Conservation (phyloP, 352 stramenopile genomes). For the Phytopythium sindhum region DNA sequence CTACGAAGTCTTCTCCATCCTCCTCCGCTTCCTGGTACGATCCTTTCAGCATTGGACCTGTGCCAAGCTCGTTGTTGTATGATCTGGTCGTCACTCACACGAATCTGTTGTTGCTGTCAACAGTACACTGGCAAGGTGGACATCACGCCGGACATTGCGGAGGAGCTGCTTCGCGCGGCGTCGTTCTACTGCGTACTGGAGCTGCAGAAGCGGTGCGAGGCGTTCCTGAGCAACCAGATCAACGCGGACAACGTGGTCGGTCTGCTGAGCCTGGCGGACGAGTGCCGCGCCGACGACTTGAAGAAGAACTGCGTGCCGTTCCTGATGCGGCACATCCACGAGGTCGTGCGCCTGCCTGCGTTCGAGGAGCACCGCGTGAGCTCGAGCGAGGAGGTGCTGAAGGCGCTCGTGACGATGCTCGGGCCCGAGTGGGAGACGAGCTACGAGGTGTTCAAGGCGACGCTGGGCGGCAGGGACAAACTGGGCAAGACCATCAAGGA, state of each 20-base stretch:
- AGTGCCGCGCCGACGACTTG: constrained; percentile 74
- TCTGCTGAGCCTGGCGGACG: constrained; percentile 67
- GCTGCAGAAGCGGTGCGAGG: constrained; percentile 81
- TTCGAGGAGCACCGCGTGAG: constrained; percentile 77
- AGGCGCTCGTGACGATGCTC: constrained; percentile 76
- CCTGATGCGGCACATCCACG: constrained; percentile 84
- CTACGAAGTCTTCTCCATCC: constrained; percentile 83
- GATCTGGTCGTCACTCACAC: neutral
- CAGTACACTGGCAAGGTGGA: constrained; percentile 87
- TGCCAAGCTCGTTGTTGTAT: neutral
- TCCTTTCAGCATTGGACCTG: neutral
- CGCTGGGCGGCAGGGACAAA: constrained; percentile 27
- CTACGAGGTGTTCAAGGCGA: constrained; percentile 67
- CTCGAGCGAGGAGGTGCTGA: constrained; percentile 80
- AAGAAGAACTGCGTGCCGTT: constrained; percentile 87
- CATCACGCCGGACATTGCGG: constrained; percentile 77
- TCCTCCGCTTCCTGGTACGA: constrained; percentile 82
- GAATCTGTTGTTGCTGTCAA: neutral
- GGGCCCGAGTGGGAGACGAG: constrained; percentile 73
- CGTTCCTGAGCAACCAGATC: constrained; percentile 80
- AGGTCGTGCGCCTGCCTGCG: constrained; percentile 70
- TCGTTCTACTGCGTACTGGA: constrained; percentile 84
- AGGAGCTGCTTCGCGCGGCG: constrained; percentile 73
- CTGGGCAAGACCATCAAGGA: constrained; percentile 22
- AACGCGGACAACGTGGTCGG: constrained; percentile 78